Evolutionary conservation across 805 yeast species (phyloP).

Genomic region (Ogataea angusta): DNA sequence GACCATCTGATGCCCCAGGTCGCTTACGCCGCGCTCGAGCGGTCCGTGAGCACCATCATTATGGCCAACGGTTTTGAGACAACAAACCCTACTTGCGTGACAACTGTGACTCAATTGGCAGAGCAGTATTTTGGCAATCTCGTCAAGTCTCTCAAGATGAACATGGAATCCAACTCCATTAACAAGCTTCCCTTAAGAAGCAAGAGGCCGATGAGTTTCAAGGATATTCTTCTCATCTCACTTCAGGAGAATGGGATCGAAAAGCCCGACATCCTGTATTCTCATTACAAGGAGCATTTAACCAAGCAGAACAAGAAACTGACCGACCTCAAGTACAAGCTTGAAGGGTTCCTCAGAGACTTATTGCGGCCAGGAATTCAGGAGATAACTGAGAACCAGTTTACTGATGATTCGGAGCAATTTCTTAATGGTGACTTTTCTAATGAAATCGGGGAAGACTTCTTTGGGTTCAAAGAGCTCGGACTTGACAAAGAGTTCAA

Average conservation of each 20-base stretch:
- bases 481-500: slow-evolving; percentile 93
- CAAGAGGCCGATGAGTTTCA: slow-evolving; percentile 22
- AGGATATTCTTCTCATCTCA: slow-evolving; percentile 56
- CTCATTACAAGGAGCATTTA: slow-evolving; percentile 71
- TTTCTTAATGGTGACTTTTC: slow-evolving; percentile 94
- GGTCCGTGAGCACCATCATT: slow-evolving; percentile 69
- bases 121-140: slow-evolving; percentile 75
- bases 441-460: slow-evolving; percentile 91
- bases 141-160: slow-evolving; percentile 65
- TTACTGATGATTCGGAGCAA: slow-evolving; percentile 89
- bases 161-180: slow-evolving; percentile 59
- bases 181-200: slow-evolving; percentile 35
- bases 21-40: slow-evolving; percentile 62
- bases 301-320: slow-evolving; percentile 67
- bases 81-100: slow-evolving; percentile 72
- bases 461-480: slow-evolving; percentile 92
- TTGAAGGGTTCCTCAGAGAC: slow-evolving; percentile 72
- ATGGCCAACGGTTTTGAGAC: slow-evolving; percentile 94
- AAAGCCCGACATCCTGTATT: slow-evolving; percentile 70
- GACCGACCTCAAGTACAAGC: slow-evolving; percentile 60
- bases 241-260: slow-evolving; percentile 83
- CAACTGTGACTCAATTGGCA: slow-evolving; percentile 78
- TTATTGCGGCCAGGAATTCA: slow-evolving; percentile 77
- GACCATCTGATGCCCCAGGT: slow-evolving; percentile 58
- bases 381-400: slow-evolving; percentile 68